Evolutionary conservation across 306 rosid species (phyloP).

Genomic region (Dryas drummondii): DNA sequence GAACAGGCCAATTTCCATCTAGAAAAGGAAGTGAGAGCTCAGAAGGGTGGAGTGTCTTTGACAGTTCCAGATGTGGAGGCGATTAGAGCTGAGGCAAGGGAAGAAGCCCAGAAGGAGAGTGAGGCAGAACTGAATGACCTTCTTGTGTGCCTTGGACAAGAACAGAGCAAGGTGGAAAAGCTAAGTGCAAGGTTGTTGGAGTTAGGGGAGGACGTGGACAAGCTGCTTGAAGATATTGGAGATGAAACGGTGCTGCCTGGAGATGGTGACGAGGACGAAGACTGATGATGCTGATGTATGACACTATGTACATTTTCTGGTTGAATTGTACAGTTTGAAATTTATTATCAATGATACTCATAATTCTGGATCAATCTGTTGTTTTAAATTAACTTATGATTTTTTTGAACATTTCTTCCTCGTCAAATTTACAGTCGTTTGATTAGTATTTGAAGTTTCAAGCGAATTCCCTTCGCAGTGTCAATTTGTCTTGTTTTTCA

Average conservation of each 20-base stretch:
- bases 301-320: constrained; percentile 37
- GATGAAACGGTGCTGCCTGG: constrained; percentile 62
- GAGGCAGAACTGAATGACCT: constrained; percentile 89
- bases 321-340: constrained; percentile 40
- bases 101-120: constrained; percentile 90
- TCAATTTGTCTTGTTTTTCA: too few species aligned
- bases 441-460: neutral
- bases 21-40: constrained; percentile 70
- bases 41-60: constrained; percentile 46
- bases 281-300: constrained; percentile 18
- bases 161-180: constrained; percentile 85
- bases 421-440: neutral
- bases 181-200: constrained; percentile 74
- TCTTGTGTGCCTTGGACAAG: constrained; percentile 97
- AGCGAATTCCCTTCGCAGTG: too few species aligned
- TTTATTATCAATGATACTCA: constrained; percentile 15
- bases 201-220: constrained; percentile 85
- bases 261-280: constrained; percentile 52
- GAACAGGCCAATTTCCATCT: constrained; percentile 73
- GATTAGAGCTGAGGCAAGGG: constrained; percentile 91
- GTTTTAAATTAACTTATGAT: neutral
- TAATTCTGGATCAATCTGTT: constrained; percentile 11
- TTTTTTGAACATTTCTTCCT: neutral
- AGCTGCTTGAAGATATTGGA: constrained; percentile 81
- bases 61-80: constrained; percentile 61